Base-by-base conservation (phyloP, 345 rosid species). In the Iberis pinnata region DNA sequence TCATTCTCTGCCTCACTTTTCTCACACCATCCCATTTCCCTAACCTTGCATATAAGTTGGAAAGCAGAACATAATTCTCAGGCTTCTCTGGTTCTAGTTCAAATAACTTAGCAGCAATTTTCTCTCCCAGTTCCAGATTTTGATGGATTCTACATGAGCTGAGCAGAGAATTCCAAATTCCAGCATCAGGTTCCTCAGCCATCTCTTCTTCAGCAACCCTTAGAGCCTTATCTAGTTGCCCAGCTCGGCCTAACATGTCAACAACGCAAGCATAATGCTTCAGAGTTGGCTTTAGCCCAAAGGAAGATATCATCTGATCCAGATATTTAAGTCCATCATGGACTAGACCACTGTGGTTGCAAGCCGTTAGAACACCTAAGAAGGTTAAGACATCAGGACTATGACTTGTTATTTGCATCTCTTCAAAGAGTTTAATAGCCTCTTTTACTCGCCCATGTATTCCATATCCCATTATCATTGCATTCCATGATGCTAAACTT, bases 191-290 rank as follows among this genome's bases (percentile, higher is more conserved):
- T 53, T 80, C 76, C 63, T 62, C 68, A 17, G 82, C 76, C 86
- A 80, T 88, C 58, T 75, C 64, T 24, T 77, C 49, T 43, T 58
- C 36, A 10, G 14, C 63, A 47, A 88, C 58, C 24, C 41, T 71
- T 38, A 75, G 32, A 39, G 94, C 85, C 50, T 77, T 70, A 43
- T 60, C 65, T 53, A 82, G 57, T 55, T 63, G 40, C 58, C 90
- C 86, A 31, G 81, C 81, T 15, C 86, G 68, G n/a, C 88, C 77
- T 54, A 84, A 56, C 80, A 82, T 86, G 63, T 84, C 96, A 15
- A 82, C 73, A 42, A 77, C 69, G 65, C 87, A 81, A 39, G 86
- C 77, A 64, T 82, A 82, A 71, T 78, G 84, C 76, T 84, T 82
- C 39, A 80, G n/a, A 53, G 56, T 61, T 47, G 88, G 89, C 25